A percentile compares a stretch with the other conserved stretches of the same genome.
phyloP scores from a whole-genome alignment of 305 asterid species.

The Plantago coronopus region DNA sequence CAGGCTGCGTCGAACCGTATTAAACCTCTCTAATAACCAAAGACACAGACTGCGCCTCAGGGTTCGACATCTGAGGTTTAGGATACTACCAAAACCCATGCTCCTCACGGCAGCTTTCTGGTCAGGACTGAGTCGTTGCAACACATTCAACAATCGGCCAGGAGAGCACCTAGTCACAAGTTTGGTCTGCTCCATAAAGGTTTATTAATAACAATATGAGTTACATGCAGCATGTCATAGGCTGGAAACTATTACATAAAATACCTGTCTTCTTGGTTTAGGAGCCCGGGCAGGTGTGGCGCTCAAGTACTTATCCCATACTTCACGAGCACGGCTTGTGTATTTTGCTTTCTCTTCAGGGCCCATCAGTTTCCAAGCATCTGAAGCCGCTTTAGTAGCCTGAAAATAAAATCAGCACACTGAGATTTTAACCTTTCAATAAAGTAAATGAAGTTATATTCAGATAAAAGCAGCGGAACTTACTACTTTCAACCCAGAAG shows the following conservation, averaged over 20 bases:
- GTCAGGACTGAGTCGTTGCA: constrained; percentile 75
- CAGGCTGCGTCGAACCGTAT: constrained; percentile 82
- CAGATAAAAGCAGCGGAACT: constrained; percentile 18
- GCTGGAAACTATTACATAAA: constrained; percentile 17
- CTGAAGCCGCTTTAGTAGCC: constrained; percentile 99
- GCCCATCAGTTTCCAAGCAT: constrained; percentile 91
- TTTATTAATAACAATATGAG: constrained; percentile 15
- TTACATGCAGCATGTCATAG: constrained; percentile 10
- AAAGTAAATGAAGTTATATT: not conserved
- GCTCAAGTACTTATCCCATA: constrained; percentile 87
- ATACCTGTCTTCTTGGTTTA: constrained; percentile 83
- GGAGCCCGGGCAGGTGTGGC: constrained; percentile 74
- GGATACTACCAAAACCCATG: constrained; percentile 96
- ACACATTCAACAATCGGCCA: constrained; percentile 75
- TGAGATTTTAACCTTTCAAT: constrained; percentile 8
- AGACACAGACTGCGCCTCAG: constrained; percentile 89
- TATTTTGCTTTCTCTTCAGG: constrained; percentile 88
- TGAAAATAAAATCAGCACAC: constrained; percentile 29
- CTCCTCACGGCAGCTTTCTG: constrained; percentile 84
- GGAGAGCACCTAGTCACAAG: constrained; percentile 98
- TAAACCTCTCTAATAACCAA: constrained; percentile 87
- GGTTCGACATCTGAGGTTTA: constrained; percentile 89
- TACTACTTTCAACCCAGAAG: constrained; percentile 89
- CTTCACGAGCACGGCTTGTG: constrained; percentile 92
- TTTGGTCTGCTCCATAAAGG: constrained; percentile 59